Conservation (phyloP, 176 grass and related monocot genomes). For the Raddia guianensis region DNA sequence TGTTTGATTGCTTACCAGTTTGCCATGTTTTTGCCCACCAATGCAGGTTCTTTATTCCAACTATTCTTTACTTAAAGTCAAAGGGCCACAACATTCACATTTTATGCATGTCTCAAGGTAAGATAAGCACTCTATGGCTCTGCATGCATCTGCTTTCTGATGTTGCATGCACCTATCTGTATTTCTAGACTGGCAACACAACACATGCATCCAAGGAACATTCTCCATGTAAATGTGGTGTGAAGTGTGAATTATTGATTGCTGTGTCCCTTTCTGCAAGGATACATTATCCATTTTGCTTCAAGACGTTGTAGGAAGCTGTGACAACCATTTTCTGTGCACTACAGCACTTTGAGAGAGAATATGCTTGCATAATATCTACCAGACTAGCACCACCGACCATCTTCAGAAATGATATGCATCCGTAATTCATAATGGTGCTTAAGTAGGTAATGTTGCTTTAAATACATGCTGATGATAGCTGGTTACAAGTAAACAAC, state of each 20-base stretch:
- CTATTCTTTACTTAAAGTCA: slow-evolving; percentile 73
- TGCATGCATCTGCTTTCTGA: neutral
- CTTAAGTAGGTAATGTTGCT: neutral
- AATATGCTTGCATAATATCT: neutral
- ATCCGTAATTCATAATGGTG: neutral
- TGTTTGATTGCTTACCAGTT: neutral
- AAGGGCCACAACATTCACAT: slow-evolving; percentile 77
- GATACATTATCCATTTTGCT: neutral
- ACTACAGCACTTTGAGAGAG: neutral
- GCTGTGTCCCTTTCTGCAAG: neutral
- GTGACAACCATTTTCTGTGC: neutral
- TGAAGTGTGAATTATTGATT: neutral
- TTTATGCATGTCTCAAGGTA: slow-evolving; percentile 81
- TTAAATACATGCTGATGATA: neutral
- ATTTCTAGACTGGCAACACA: neutral
- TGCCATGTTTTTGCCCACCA: neutral
- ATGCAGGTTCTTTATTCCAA: slow-evolving; percentile 88
- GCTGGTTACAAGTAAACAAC: neutral
- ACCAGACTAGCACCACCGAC: neutral
- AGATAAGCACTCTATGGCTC: neutral
- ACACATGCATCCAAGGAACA: neutral
- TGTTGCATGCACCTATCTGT: neutral
- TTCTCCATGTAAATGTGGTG: neutral
- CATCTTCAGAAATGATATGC: neutral
- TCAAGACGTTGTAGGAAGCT: neutral